Conservation (phyloP, 177 flowering plant genomes). For the Vitis hybrid region DNA sequence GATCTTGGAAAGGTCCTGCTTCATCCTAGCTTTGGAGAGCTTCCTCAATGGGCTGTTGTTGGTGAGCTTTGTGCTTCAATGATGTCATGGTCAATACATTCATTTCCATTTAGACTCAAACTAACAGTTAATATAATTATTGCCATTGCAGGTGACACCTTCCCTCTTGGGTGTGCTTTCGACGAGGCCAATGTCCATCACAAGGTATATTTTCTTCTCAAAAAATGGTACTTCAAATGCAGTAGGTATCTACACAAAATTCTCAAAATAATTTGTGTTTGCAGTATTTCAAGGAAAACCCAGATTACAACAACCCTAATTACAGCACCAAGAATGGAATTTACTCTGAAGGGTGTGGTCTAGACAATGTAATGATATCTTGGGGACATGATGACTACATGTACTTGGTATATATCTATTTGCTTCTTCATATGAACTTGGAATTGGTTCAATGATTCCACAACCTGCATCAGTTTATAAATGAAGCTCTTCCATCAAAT, state of each 20-base stretch:
- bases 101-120: neutral
- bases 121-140: neutral
- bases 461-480: neutral
- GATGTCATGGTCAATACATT: neutral
- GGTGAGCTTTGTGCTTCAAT: slow-evolving; percentile 28
- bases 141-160: slow-evolving; percentile 44
- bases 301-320: slow-evolving; percentile 50
- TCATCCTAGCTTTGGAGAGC: slow-evolving; percentile 58
- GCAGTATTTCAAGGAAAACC: slow-evolving; percentile 67
- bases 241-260: neutral
- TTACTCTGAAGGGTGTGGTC: slow-evolving; percentile 68
- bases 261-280: neutral
- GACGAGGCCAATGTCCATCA: slow-evolving; percentile 57
- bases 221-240: neutral
- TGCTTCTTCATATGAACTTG: neutral
- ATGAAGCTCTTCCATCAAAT: neutral
- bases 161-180: slow-evolving; percentile 65
- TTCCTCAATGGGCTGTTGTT: slow-evolving; percentile 85
- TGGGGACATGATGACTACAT: slow-evolving; percentile 93
- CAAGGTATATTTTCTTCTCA: slow-evolving; percentile 36
- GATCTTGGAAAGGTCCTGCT: slow-evolving; percentile 77
- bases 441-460: neutral
- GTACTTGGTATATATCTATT: slow-evolving; percentile 53
- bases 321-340: slow-evolving; percentile 68
- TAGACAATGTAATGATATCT: slow-evolving; percentile 64